Conservation (phyloP, 176 grass and related monocot genomes). For the Lolium multiflorum region DNA sequence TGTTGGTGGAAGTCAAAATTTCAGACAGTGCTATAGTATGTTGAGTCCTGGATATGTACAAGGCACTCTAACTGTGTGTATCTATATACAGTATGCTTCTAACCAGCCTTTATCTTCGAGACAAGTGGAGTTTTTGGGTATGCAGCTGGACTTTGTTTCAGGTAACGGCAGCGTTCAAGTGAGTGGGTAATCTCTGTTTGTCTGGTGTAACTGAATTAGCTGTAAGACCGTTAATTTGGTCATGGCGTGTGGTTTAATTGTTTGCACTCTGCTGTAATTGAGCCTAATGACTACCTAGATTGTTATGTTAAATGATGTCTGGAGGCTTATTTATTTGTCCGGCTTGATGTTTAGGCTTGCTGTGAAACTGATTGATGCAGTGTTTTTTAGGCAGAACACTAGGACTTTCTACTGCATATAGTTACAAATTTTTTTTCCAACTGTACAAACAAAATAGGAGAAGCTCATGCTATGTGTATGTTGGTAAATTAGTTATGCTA, state of each 20-base stretch:
- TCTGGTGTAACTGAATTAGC: background rate
- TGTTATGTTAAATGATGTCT: too few relatives aligned
- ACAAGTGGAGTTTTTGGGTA: background rate
- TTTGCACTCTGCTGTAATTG: background rate
- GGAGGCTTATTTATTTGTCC: too few relatives aligned
- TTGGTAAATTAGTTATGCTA: too few relatives aligned
- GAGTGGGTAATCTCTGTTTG: background rate
- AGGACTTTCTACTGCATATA: too few relatives aligned
- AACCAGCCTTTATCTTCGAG: background rate
- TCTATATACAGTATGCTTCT: too few relatives aligned
- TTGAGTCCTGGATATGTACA: background rate
- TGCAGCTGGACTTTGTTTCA: background rate
- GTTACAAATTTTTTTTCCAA: too few relatives aligned
- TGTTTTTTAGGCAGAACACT: too few relatives aligned
- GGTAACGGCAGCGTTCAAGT: background rate
- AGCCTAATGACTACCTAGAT: background rate
- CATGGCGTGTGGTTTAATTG: background rate
- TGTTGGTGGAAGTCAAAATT: background rate
- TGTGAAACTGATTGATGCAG: too few relatives aligned
- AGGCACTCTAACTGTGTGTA: background rate
- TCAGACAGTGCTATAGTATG: background rate
- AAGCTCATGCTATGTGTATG: too few relatives aligned
- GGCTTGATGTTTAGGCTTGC: too few relatives aligned
- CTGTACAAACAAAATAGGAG: too few relatives aligned
- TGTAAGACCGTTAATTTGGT: background rate